These are phyloP conservation scores for Clarireedia homoeocarpa DNA, from an alignment of 2,329 filamentous ascomycete species.

Conservation along the genomic window DNA sequence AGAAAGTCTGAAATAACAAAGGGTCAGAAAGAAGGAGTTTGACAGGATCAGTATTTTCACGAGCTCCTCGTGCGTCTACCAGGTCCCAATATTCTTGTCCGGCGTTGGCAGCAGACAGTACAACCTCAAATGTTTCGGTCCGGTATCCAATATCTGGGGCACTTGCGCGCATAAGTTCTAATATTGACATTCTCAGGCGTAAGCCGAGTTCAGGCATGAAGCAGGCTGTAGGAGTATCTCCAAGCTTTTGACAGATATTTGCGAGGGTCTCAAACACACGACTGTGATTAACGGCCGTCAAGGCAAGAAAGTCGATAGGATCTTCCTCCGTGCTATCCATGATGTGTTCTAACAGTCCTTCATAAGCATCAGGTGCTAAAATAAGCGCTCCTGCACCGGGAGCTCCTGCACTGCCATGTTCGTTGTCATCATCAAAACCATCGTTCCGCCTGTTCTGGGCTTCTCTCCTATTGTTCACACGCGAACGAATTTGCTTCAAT, in stretches of 20 bases:
- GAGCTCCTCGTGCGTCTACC: conserved; percentile 29
- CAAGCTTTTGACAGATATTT: conserved; percentile 36
- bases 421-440: background rate
- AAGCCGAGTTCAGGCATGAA: conserved; percentile 34
- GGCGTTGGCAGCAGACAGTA: conserved; percentile 25
- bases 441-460: conserved; percentile 6
- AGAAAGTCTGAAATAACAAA: conserved; percentile 33
- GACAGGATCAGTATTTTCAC: conserved; percentile 39
- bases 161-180: conserved; percentile 28
- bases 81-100: conserved; percentile 28
- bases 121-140: conserved; percentile 28
- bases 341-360: conserved; percentile 39
- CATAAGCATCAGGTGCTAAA: conserved; percentile 24
- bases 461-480: conserved; percentile 4
- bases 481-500: conserved; percentile 49
- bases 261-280: conserved; percentile 41
- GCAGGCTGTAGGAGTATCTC: conserved; percentile 28
- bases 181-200: conserved; percentile 30
- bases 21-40: conserved; percentile 38
- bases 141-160: conserved; percentile 28
- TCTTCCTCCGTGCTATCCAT: conserved; percentile 32
- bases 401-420: conserved; percentile 43
- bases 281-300: conserved; percentile 37
- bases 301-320: conserved; percentile 38
- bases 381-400: conserved; percentile 38